phyloP scores from a whole-genome alignment of 108 stramenopile species.

The Epithemia pelagica region DNA sequence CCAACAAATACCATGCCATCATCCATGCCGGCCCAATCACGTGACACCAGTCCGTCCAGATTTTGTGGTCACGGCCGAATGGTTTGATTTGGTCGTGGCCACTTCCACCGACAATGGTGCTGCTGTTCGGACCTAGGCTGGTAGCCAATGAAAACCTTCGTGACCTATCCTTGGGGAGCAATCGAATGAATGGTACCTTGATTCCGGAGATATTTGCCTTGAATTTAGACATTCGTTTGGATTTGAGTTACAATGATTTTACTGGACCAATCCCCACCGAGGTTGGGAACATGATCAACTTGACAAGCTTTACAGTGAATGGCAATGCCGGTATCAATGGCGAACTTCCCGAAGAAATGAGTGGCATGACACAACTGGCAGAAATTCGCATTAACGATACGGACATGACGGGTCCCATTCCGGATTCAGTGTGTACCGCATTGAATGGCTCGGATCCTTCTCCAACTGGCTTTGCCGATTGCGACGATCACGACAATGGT shows the following conservation, averaged over 20 bases:
- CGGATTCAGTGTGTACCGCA: background rate
- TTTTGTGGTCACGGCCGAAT: background rate
- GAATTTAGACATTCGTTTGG: conserved; percentile 4
- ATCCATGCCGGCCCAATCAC: background rate
- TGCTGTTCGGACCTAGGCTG: conserved; percentile 39
- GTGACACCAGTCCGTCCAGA: background rate
- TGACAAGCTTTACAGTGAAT: background rate
- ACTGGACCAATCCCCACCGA: conserved; percentile 47
- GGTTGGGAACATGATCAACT: conserved; percentile 20
- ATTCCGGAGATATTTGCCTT: conserved; percentile 30
- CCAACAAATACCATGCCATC: background rate
- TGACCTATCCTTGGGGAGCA: conserved; percentile 27
- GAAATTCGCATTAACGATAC: conserved; percentile 1
- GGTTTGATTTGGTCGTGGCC: conserved; percentile 4
- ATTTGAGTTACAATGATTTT: conserved; percentile 44
- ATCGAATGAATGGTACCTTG: conserved; percentile 26
- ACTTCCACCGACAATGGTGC: conserved; percentile 38
- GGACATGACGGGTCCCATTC: background rate
- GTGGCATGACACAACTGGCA: background rate
- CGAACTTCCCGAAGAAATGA: background rate
- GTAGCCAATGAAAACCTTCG: conserved; percentile 27
- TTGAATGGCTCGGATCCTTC: background rate
- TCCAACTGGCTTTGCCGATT: background rate
- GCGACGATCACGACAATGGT: background rate
- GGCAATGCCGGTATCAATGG: conserved; percentile 2